Evolutionary conservation across 768 basidiomycete genomes (phyloP).

Genomic region (Lactarius akahatsu): DNA sequence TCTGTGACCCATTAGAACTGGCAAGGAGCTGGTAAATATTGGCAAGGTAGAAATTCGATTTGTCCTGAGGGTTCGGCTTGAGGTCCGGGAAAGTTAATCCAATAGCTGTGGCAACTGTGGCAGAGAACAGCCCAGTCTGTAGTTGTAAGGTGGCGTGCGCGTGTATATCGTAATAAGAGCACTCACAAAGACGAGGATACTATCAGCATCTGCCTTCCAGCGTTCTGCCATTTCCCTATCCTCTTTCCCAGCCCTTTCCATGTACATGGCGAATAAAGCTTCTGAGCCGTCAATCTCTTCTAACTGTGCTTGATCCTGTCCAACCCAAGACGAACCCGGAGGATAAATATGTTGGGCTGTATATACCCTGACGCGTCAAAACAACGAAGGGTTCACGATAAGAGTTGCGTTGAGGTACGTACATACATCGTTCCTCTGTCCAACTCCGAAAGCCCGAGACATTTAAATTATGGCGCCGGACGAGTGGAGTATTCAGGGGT

Average conservation of each 20-base stretch:
- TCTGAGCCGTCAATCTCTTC: neutral
- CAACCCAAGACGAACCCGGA: neutral
- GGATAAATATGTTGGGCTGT: neutral
- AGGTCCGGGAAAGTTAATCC: slow-evolving; percentile 18
- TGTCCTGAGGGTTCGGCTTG: slow-evolving; percentile 21
- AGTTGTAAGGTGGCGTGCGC: neutral
- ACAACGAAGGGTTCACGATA: neutral
- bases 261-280: neutral
- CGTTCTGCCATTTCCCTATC: neutral
- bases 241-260: neutral
- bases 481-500: neutral
- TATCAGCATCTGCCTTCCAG: slow-evolving; percentile 1
- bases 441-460: neutral
- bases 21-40: slow-evolving; percentile 17
- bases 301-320: slow-evolving; percentile 24
- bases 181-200: slow-evolving; percentile 1
- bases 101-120: slow-evolving; percentile 22
- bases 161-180: neutral
- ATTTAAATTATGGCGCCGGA: neutral
- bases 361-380: neutral
- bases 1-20: slow-evolving; percentile 8
- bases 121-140: slow-evolving; percentile 26
- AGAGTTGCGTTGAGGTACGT: neutral
- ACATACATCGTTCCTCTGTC: neutral
- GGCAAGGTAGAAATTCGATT: slow-evolving; percentile 17